Evolutionary conservation across 345 rosid species (phyloP).

Genomic region (Syzygium jambos): DNA sequence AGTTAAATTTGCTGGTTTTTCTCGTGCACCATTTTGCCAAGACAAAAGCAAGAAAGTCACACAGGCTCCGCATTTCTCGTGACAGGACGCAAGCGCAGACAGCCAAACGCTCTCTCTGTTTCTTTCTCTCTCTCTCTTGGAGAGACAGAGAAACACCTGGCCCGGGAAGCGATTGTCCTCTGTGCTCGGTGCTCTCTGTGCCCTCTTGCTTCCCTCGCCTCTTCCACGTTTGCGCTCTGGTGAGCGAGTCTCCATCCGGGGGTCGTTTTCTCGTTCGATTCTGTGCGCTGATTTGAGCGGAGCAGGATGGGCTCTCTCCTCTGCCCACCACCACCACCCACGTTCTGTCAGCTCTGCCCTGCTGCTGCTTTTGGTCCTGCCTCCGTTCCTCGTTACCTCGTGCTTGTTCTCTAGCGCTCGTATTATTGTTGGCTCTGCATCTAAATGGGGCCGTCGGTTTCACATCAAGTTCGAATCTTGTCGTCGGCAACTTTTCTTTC

Average conservation of each 20-base stretch:
- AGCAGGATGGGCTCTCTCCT: background rate
- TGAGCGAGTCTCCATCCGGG: background rate
- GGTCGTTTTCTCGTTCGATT: background rate
- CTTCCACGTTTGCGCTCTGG: background rate
- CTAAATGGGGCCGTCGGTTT: background rate
- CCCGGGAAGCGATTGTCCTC: background rate
- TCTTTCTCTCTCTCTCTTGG: background rate
- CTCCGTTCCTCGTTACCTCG: background rate
- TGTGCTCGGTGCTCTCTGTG: background rate
- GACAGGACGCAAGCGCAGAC: slow-evolving; percentile 16
- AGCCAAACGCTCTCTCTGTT: background rate
- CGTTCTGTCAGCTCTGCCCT: background rate
- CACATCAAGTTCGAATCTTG: background rate
- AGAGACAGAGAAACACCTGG: slow-evolving; percentile 11
- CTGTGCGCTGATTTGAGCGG: background rate
- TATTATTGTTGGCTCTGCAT: background rate
- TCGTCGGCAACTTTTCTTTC: background rate
- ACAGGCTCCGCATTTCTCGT: slow-evolving; percentile 57
- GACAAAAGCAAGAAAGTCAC: background rate
- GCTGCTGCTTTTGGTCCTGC: background rate
- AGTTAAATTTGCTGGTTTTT: background rate
- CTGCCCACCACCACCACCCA: background rate
- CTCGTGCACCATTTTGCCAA: background rate
- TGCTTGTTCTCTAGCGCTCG: background rate
- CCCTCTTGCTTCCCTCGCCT: background rate